Evolutionary conservation across 108 stramenopile species (phyloP), one percentile per base, ranked within the genome.

Genomic region (Conticribra weissflogii): DNA sequence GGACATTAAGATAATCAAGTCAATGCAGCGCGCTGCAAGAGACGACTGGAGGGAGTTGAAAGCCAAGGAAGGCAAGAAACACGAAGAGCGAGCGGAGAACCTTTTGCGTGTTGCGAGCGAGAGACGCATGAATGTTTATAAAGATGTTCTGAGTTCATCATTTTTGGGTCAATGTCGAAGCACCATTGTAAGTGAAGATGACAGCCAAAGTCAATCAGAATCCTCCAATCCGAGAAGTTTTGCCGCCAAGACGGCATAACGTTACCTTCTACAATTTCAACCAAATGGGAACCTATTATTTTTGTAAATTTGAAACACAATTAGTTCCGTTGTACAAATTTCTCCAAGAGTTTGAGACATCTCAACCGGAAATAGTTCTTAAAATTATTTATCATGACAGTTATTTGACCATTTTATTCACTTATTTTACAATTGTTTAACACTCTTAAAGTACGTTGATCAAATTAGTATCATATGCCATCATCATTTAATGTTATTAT

Each of bases 41-140:
- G 78, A 79, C 66, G 78, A 71, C 31, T 79, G 78, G 78, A 65
- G 70, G 41, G 65, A 64, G 32, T 59, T 78, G 27, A 78, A 71
- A 22, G 58, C 46, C 21, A 34, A 17, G 1, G 59, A 47, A 2
- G 69, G 63, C 41, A 63, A 52, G 63, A 74, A 66, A 28, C 73
- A 74, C 22, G 72, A 79, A 3, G 73, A 68, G 28, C 19, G 74
- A 15, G 52, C 41, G 12, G 51, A 22, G 19, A 58, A 28, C 24
- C 34, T 79, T 31, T 56, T 59, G 48, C 27, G 44, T 18, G 56
- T 33, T 9, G 76, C 76, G 28, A 51, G 23, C 18, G 68, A 70
- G 54, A 60, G 52, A n/a, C 63, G 63, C 4, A 59, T 41, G 29
- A 47, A 53, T 44, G 28, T 62, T 22, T 54, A 21, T 32, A 32